Conservation (phyloP, 768 basidiomycete genomes). For the Ramaria rubella region DNA sequence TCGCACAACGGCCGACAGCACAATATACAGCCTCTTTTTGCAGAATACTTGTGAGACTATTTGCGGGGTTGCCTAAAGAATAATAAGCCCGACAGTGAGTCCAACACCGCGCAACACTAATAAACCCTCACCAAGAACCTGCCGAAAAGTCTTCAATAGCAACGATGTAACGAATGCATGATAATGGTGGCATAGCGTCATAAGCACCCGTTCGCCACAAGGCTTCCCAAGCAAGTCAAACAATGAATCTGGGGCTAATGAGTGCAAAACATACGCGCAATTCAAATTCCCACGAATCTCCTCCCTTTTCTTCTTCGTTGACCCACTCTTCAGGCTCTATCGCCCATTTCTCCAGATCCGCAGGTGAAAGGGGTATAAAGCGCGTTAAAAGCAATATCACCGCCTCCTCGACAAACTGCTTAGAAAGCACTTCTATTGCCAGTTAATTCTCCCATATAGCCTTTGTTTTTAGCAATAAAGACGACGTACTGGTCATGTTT, state of each 20-base stretch:
- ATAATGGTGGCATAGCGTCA: conserved; percentile 70
- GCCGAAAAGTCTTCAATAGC: conserved; percentile 51
- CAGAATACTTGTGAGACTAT: conserved; percentile 52
- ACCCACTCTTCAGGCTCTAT: conserved; percentile 94
- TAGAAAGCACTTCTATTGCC: conserved; percentile 44
- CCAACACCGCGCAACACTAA: not conserved
- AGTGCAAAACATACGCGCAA: conserved; percentile 57
- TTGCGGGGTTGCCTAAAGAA: conserved; percentile 35
- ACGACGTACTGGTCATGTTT: not conserved
- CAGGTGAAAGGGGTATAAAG: conserved; percentile 76
- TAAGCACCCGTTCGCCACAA: conserved; percentile 87
- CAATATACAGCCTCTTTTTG: conserved; percentile 87
- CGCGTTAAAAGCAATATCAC: conserved; percentile 72
- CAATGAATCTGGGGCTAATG: not conserved
- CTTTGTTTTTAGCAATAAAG: not conserved
- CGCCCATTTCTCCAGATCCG: conserved; percentile 79
- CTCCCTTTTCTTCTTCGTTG: conserved; percentile 80
- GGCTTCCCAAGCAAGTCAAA: conserved; percentile 43
- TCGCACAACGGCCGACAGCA: conserved; percentile 78
- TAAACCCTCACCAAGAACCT: conserved; percentile 47
- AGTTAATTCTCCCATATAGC: conserved; percentile 12
- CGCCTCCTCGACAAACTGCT: conserved; percentile 66
- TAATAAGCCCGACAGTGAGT: not conserved
- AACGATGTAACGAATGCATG: conserved; percentile 61
- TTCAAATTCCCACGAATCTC: conserved; percentile 90